These are phyloP conservation scores for Mimosa pudica DNA, from an alignment of 306 rosid species.

Conservation along the genomic window DNA sequence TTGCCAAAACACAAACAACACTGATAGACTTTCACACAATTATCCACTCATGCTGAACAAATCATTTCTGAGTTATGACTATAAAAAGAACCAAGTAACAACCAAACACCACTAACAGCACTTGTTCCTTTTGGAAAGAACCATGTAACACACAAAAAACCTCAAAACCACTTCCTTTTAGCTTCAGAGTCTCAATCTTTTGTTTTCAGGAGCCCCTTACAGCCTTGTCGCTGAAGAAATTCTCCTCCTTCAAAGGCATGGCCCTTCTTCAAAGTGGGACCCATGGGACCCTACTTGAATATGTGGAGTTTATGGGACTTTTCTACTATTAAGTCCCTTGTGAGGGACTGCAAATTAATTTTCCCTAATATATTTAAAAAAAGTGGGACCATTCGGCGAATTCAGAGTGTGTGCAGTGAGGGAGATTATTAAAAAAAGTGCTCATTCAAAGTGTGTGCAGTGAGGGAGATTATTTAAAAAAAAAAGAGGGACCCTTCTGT, in stretches of 20 bases:
- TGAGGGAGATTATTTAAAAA: too few species aligned
- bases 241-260: neutral
- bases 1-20: constrained; percentile 7
- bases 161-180: neutral
- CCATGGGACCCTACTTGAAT: too few species aligned
- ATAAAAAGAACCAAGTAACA: neutral
- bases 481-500: too few species aligned
- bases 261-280: too few species aligned
- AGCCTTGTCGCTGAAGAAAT: neutral
- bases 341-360: too few species aligned
- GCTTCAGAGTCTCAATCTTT: neutral
- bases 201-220: neutral
- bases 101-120: neutral
- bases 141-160: neutral
- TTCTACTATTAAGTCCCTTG: too few species aligned
- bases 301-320: too few species aligned
- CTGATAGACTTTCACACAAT: neutral
- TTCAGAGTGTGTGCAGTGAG: too few species aligned
- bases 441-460: too few species aligned
- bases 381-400: too few species aligned
- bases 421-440: too few species aligned
- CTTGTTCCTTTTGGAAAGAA: neutral
- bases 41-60: neutral
- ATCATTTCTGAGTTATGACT: neutral
- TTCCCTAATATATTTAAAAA: too few species aligned